These are phyloP conservation scores for Stachybotrys elegans DNA, from an alignment of 2,329 filamentous ascomycete genomes.

Conservation along the genomic window DNA sequence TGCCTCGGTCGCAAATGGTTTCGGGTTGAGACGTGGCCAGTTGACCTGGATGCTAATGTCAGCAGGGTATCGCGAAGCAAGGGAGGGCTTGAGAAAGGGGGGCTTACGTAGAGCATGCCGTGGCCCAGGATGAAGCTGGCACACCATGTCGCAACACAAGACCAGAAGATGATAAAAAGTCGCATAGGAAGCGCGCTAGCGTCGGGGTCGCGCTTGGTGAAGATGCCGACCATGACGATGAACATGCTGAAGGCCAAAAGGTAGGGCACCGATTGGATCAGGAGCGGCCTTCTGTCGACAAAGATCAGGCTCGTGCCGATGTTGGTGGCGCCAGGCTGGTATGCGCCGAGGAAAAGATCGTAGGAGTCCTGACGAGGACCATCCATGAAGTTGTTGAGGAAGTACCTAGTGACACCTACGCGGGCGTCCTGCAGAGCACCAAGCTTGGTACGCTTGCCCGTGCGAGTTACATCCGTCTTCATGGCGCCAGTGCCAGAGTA, in stretches of 20 bases:
- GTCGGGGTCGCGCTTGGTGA: slow-evolving; percentile 67
- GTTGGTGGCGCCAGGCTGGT: slow-evolving; percentile 67
- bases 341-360: slow-evolving; percentile 86
- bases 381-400: slow-evolving; percentile 90
- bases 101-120: slow-evolving; percentile 89
- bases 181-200: slow-evolving; percentile 76
- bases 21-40: slow-evolving; percentile 94
- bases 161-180: slow-evolving; percentile 76
- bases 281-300: slow-evolving; percentile 74
- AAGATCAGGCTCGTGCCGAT: slow-evolving; percentile 73
- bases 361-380: slow-evolving; percentile 93
- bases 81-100: not conserved
- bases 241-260: slow-evolving; percentile 81
- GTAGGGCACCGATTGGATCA: slow-evolving; percentile 93
- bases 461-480: slow-evolving; percentile 97
- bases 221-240: slow-evolving; percentile 69
- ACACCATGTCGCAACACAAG: slow-evolving; percentile 64
- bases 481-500: slow-evolving; percentile 96
- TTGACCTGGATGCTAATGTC: slow-evolving; percentile 64
- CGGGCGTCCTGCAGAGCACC: slow-evolving; percentile 82
- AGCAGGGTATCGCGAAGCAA: slow-evolving; percentile 5
- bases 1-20: slow-evolving; percentile 79
- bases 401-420: slow-evolving; percentile 84
- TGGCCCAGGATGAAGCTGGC: slow-evolving; percentile 74
- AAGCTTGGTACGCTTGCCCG: slow-evolving; percentile 78